Conservation (phyloP, 2,329 filamentous ascomycete genomes). For the Nakataea oryzae region DNA sequence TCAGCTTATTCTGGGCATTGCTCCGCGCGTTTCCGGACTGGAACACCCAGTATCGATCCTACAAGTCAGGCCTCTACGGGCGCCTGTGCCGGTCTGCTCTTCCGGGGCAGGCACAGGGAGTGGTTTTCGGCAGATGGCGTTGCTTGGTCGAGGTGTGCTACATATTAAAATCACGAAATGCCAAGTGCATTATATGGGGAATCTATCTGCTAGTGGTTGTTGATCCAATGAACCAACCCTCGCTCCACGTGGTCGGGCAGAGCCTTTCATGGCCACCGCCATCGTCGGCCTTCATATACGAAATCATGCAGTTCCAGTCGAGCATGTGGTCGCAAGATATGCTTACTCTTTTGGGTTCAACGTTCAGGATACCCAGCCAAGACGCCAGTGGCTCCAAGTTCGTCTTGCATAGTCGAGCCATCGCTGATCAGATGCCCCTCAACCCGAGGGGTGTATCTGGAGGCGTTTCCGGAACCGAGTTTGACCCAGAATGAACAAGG, state of each 20-base stretch:
- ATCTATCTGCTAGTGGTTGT: too few species aligned
- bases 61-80: not conserved
- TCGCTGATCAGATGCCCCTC: too few species aligned
- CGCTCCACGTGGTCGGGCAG: not conserved
- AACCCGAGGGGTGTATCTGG: too few species aligned
- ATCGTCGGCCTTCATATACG: not conserved
- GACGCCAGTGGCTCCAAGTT: not conserved
- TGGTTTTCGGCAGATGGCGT: too few species aligned
- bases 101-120: too few species aligned
- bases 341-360: not conserved
- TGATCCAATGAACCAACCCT: not conserved
- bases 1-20: not conserved
- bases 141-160: too few species aligned
- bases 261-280: not conserved
- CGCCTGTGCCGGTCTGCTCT: not conserved
- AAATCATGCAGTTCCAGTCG: not conserved
- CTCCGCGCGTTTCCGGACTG: not conserved
- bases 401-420: too few species aligned
- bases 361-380: not conserved
- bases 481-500: too few species aligned
- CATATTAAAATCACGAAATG: too few species aligned
- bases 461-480: not conserved
- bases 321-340: constrained; percentile 1
- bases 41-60: not conserved
- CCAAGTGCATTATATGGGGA: too few species aligned